A percentile compares a stretch with the other conserved stretches of the same genome.
Conservation (phyloP, 106 monocot genomes). For the Triglochin maritima region DNA sequence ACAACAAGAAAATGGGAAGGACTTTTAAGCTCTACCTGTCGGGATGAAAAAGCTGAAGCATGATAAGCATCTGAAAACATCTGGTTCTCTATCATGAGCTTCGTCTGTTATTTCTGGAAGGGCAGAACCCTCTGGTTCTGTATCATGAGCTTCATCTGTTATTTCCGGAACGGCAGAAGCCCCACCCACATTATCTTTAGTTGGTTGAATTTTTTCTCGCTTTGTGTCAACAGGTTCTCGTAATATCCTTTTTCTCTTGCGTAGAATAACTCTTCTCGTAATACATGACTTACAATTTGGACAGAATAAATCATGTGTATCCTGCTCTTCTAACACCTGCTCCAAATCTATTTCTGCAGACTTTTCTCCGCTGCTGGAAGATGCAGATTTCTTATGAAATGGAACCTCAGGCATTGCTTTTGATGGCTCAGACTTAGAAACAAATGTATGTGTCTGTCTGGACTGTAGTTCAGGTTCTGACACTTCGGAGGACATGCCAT, state of each 20-base stretch:
- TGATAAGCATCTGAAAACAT: conserved; percentile 76
- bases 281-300: conserved; percentile 92
- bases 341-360: conserved; percentile 46
- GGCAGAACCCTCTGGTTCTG: conserved; percentile 25
- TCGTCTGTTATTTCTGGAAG: conserved; percentile 16
- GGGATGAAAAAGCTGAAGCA: conserved; percentile 89
- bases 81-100: conserved; percentile 19
- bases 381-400: conserved; percentile 3
- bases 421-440: conserved; percentile 1
- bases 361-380: conserved; percentile 6
- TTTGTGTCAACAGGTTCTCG: conserved; percentile 28
- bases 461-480: conserved; percentile 11
- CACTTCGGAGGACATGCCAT: background rate
- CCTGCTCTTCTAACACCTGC: conserved; percentile 73
- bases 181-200: conserved; percentile 11
- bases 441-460: background rate
- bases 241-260: conserved; percentile 65
- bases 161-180: conserved; percentile 11
- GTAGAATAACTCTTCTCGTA: conserved; percentile 80
- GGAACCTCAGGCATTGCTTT: conserved; percentile 8
- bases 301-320: conserved; percentile 86
- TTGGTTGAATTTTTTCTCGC: conserved; percentile 33
- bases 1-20: background rate
- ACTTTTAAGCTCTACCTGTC: conserved; percentile 36
- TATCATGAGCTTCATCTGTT: conserved; percentile 11